A percentile compares a stretch with the other conserved stretches of the same genome.
Conservation (phyloP, 2,329 filamentous ascomycete species). For the Fusarium begoniae region DNA sequence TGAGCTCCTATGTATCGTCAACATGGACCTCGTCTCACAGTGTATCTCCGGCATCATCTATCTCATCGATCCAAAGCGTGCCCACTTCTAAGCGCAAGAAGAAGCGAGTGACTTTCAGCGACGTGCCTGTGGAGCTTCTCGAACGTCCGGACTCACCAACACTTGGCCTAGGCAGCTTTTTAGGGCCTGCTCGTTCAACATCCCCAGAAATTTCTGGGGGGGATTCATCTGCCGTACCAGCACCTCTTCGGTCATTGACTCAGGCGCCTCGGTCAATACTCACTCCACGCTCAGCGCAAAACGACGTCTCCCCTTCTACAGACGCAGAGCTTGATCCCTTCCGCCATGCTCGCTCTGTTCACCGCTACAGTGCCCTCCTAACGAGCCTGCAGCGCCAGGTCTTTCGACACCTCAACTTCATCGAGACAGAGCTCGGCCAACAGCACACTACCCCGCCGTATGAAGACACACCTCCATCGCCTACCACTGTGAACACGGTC, state of each 20-base stretch:
- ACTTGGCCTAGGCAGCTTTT: constrained; percentile 61
- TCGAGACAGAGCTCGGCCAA: constrained; percentile 52
- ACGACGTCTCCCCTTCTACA: constrained; percentile 17
- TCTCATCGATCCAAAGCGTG: constrained; percentile 54
- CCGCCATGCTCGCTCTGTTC: constrained; percentile 54
- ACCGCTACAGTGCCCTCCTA: constrained; percentile 61
- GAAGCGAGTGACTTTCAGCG: constrained; percentile 53
- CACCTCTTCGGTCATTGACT: constrained; percentile 14
- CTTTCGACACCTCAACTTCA: constrained; percentile 55
- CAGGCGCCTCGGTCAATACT: constrained; percentile 32
- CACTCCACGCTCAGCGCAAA: constrained; percentile 18
- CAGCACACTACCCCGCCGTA: constrained; percentile 37
- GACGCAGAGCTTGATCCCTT: constrained; percentile 47
- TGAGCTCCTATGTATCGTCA: constrained; percentile 50
- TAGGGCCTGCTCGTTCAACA: constrained; percentile 42
- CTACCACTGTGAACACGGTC: neutral
- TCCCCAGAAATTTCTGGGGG: constrained; percentile 34
- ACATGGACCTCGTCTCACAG: constrained; percentile 35
- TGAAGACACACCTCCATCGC: constrained; percentile 4
- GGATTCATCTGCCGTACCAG: neutral
- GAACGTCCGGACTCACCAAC: constrained; percentile 69
- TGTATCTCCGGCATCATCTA: constrained; percentile 40
- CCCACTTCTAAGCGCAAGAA: constrained; percentile 47
- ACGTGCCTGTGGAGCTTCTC: constrained; percentile 53
- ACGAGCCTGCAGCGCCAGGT: constrained; percentile 60